Conservation (phyloP, 148 eudicot species). For the Rhododendron kiyosumense region DNA sequence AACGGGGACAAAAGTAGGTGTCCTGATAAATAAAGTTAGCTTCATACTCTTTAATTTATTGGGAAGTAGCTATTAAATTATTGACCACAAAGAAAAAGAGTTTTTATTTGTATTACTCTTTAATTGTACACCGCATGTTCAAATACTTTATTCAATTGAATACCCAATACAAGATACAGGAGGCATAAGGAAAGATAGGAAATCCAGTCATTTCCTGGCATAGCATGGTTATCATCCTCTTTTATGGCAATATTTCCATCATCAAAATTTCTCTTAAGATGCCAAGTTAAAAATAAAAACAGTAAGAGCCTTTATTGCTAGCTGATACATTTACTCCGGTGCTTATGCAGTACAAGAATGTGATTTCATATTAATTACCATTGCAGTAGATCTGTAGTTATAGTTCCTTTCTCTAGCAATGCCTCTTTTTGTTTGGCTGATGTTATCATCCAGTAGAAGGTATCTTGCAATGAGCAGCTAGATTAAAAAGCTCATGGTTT, state of each 20-base stretch:
- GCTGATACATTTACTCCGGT: background rate
- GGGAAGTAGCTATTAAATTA: background rate
- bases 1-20: background rate
- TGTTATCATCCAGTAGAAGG: background rate
- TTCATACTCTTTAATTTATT: background rate
- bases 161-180: background rate
- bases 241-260: background rate
- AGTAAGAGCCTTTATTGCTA: background rate
- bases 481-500: background rate
- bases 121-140: background rate
- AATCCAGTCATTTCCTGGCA: background rate
- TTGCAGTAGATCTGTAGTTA: background rate
- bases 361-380: background rate
- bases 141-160: background rate
- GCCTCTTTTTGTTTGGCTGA: background rate
- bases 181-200: background rate
- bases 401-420: background rate
- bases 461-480: background rate
- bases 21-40: background rate
- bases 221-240: background rate
- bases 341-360: slow-evolving; percentile 1
- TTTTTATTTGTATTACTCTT: background rate
- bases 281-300: background rate
- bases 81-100: background rate
- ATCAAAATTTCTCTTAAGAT: background rate